A percentile compares a stretch with the other conserved stretches of the same genome.
phyloP scores from a whole-genome alignment of 2,329 filamentous ascomycete genomes.

The Clarireedia paspali region DNA sequence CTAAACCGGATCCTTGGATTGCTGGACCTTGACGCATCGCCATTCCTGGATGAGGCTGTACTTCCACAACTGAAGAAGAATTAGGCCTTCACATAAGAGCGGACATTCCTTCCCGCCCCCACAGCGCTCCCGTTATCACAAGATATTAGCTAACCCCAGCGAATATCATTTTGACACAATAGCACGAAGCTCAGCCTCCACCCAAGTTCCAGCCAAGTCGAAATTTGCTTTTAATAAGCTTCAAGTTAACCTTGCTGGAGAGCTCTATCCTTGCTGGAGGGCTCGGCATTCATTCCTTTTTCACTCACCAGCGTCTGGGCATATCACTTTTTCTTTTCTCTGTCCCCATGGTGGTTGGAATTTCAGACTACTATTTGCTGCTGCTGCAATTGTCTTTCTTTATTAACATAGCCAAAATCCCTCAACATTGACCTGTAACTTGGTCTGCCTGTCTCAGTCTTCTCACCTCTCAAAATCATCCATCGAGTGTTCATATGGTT shows the following conservation, averaged over 20 bases:
- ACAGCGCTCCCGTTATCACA: background rate
- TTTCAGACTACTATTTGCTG: background rate
- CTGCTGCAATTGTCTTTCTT: background rate
- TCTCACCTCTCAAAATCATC: background rate
- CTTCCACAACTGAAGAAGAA: too few relatives aligned
- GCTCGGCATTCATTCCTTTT: background rate
- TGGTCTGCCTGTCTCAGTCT: too few relatives aligned
- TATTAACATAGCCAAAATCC: background rate
- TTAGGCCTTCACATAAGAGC: background rate
- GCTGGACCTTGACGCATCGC: background rate
- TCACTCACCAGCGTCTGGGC: background rate
- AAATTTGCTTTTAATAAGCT: background rate
- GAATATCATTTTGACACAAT: background rate
- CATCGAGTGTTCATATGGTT: background rate
- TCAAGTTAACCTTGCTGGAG: background rate
- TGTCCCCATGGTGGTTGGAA: background rate
- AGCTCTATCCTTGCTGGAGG: background rate
- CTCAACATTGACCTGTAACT: background rate
- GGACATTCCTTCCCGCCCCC: background rate
- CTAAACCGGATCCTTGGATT: background rate
- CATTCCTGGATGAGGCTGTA: background rate
- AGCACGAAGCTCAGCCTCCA: background rate
- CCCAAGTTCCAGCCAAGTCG: background rate
- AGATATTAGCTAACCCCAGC: background rate
- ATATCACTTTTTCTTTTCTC: background rate